phyloP scores from a whole-genome alignment of 2,329 filamentous ascomycete genomes.

The Lasiodiplodia theobromae region DNA sequence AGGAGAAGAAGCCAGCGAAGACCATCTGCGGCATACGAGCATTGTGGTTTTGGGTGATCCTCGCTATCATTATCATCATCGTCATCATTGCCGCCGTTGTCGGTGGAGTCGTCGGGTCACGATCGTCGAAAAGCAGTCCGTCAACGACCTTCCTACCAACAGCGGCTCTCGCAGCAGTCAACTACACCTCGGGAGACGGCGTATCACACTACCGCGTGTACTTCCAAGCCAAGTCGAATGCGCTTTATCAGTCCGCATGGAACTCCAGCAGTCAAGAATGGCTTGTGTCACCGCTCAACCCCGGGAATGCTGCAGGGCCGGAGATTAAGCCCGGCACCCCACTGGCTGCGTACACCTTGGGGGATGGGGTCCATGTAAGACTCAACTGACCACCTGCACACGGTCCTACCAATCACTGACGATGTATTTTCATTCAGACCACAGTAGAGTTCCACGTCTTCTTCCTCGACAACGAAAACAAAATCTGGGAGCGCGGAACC shows the following conservation, averaged over 20 bases:
- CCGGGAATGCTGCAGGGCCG: not conserved
- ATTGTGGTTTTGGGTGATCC: conserved; percentile 8
- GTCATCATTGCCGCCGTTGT: not conserved
- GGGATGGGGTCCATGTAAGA: not conserved
- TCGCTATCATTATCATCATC: not conserved
- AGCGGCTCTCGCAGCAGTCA: not conserved
- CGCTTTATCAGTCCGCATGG: conserved; percentile 7
- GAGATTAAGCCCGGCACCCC: conserved; percentile 6
- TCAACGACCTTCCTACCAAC: not conserved
- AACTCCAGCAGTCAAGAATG: conserved; percentile 10
- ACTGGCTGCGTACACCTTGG: not conserved
- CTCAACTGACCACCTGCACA: not conserved
- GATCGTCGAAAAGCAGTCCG: not conserved
- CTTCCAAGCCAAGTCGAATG: conserved; percentile 6
- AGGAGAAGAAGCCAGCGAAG: not conserved
- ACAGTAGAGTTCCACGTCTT: conserved; percentile 5
- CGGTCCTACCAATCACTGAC: not conserved
- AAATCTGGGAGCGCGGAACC: conserved; percentile 2
- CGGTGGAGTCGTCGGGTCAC: conserved; percentile 5
- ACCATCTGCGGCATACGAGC: conserved; percentile 2
- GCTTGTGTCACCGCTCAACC: not conserved
- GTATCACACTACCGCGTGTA: not conserved
- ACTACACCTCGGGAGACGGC: not conserved
- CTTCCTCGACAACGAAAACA: conserved; percentile 7
- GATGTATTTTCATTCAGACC: not conserved